Evolutionary conservation across 495 filamentous ascomycete species (phyloP).

Genomic region (Viridothelium virens): DNA sequence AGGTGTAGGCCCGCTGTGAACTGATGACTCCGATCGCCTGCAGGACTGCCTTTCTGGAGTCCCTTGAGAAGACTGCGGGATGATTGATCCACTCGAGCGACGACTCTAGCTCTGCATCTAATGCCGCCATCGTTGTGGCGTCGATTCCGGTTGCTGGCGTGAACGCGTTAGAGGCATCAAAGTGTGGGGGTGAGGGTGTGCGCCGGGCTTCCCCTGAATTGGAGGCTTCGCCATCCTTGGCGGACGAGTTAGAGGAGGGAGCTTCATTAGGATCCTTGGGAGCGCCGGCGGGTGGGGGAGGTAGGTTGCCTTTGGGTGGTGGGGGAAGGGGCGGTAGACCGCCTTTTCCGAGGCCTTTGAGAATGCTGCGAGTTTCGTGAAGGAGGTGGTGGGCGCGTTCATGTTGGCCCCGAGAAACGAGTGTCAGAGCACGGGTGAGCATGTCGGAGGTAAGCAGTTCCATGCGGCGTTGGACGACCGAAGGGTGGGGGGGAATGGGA

Average conservation of each 20-base stretch:
- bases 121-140: constrained; percentile 64
- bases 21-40: constrained; percentile 96
- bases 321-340: constrained; percentile 86
- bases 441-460: constrained; percentile 97
- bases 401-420: constrained; percentile 85
- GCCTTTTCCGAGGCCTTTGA: constrained; percentile 92
- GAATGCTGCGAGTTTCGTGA: constrained; percentile 86
- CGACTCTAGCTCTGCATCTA: constrained; percentile 84
- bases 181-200: constrained; percentile 43
- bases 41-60: constrained; percentile 89
- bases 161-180: constrained; percentile 42
- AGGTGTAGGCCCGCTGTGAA: constrained; percentile 88
- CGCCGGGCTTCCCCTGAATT: constrained; percentile 25
- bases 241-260: constrained; percentile 14
- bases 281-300: constrained; percentile 33
- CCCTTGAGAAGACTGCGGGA: constrained; percentile 89
- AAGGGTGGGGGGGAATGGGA: constrained; percentile 90
- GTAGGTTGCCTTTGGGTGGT: constrained; percentile 29
- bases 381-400: constrained; percentile 88
- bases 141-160: constrained; percentile 69
- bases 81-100: constrained; percentile 99
- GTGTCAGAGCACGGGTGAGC: constrained; percentile 83
- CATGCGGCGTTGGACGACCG: constrained; percentile 95
- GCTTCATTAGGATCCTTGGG: constrained; percentile 13
- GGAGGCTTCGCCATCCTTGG: constrained; percentile 22